Evolutionary conservation across 176 grass and related monocot species (phyloP), one percentile per base, ranked within the genome.

Genomic region (Carex pumila): DNA sequence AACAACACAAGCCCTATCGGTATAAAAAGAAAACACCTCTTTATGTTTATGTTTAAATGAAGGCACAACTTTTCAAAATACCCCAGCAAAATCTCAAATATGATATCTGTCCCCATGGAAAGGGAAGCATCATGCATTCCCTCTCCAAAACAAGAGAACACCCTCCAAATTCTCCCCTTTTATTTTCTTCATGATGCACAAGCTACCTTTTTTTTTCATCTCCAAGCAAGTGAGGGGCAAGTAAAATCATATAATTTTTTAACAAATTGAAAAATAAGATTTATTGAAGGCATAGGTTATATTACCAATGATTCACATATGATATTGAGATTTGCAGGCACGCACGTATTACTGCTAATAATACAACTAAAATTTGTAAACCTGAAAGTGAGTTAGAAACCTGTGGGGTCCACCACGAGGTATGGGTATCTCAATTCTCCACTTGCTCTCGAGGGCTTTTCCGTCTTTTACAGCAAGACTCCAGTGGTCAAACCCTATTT

Each of bases 391-490:
- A 84, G 31, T 86, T 65, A 81, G 31, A 85, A 25, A 99, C 97
- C 97, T 95, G 87, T 96, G 93, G 70, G 97, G 97, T 81, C 97
- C 90, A 29, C 91, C 97, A 84, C 93, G 91, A 68, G 97, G 93
- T 84, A 99, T 91, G 62, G 91, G 91, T 90, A 91, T 94, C 87
- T 99, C 91, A 0, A 17, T 84, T 85, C 87, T 89, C 93, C 97
- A 99, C 71, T 94, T 79, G 56, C 88, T 92, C 85, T 94, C 97
- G 72, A 99, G 87, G 71, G 97, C 83, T 84, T 95, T 94, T 22
- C 93, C 97, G 85, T 99, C 85, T 81, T 96, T 99, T 34, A 99
- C 93, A 2, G 88, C 87, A 1, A 99, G 87, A 78, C 93, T 96
- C 93, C 97, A 99, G 86, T 99, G 97, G 61, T 99, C 93, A 78